Evolutionary conservation across 345 rosid species (phyloP).

Genomic region (Citrus reticulata): DNA sequence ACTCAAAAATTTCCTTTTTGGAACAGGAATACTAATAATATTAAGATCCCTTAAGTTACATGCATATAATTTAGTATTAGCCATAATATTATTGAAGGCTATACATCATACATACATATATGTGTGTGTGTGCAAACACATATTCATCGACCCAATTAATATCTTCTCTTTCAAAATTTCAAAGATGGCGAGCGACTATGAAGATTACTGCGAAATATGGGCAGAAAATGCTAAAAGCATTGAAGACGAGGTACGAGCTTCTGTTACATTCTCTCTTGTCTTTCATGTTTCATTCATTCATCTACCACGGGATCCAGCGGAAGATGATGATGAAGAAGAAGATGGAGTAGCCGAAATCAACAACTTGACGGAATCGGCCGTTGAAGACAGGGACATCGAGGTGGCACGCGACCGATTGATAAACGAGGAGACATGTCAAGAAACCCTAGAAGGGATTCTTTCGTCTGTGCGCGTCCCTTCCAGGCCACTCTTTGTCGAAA

Average conservation of each 20-base stretch:
- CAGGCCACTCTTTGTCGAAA: background rate
- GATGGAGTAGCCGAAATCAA: background rate
- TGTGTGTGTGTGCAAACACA: too few relatives aligned
- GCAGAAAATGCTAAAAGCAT: background rate
- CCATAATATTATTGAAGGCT: too few relatives aligned
- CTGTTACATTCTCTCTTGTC: background rate
- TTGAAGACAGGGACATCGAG: background rate
- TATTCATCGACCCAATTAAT: too few relatives aligned
- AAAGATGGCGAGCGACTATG: background rate
- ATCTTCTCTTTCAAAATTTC: background rate
- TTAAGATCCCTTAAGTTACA: fast-evolving
- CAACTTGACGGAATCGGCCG: background rate
- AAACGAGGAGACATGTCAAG: background rate
- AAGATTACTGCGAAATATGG: background rate
- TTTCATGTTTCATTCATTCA: background rate
- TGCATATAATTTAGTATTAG: too few relatives aligned
- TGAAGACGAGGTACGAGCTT: background rate
- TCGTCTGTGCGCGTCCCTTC: background rate
- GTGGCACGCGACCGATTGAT: background rate
- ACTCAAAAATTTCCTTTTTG: too few relatives aligned
- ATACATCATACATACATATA: too few relatives aligned
- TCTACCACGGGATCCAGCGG: background rate
- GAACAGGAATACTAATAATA: too few relatives aligned
- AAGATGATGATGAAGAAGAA: background rate
- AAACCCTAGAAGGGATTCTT: background rate